Conservation (phyloP, 805 yeast species). For the Barnettozyma wickerhamii region DNA sequence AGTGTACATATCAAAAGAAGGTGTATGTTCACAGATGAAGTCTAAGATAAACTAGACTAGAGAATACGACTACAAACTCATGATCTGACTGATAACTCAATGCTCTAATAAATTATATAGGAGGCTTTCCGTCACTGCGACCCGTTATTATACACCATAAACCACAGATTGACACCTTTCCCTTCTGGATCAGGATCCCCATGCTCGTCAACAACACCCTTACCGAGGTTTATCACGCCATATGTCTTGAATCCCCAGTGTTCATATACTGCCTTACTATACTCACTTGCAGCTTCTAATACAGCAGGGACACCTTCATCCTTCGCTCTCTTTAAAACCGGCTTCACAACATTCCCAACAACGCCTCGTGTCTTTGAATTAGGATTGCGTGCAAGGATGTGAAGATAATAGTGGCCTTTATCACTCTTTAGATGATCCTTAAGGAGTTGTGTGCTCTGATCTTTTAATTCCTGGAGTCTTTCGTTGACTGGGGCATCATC, state of each 20-base stretch:
- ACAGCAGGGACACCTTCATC: slow-evolving; percentile 15
- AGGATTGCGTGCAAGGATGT: slow-evolving; percentile 15
- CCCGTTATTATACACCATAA: slow-evolving; percentile 15
- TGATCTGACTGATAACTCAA: too few species aligned
- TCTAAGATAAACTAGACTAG: too few species aligned
- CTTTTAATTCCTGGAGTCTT: slow-evolving; percentile 8
- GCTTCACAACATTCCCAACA: slow-evolving; percentile 17
- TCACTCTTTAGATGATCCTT: slow-evolving; percentile 9
- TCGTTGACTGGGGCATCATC: not conserved
- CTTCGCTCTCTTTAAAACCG: slow-evolving; percentile 17
- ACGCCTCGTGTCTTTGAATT: slow-evolving; percentile 11
- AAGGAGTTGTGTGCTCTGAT: not conserved
- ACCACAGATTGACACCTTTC: slow-evolving; percentile 12
- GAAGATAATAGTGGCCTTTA: slow-evolving; percentile 15
- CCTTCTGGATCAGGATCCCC: slow-evolving; percentile 15
- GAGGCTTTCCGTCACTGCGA: too few species aligned
- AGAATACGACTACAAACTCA: too few species aligned
- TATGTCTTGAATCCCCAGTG: slow-evolving; percentile 18
- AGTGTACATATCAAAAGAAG: too few species aligned
- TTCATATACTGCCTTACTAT: slow-evolving; percentile 17
- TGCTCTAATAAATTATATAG: too few species aligned
- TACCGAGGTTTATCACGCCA: slow-evolving; percentile 12
- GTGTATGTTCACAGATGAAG: too few species aligned
- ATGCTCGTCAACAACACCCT: slow-evolving; percentile 8
- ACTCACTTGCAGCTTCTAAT: slow-evolving; percentile 16